These are phyloP conservation scores for Ilyonectria robusta DNA, from an alignment of 2,329 filamentous ascomycete species.

Conservation along the genomic window DNA sequence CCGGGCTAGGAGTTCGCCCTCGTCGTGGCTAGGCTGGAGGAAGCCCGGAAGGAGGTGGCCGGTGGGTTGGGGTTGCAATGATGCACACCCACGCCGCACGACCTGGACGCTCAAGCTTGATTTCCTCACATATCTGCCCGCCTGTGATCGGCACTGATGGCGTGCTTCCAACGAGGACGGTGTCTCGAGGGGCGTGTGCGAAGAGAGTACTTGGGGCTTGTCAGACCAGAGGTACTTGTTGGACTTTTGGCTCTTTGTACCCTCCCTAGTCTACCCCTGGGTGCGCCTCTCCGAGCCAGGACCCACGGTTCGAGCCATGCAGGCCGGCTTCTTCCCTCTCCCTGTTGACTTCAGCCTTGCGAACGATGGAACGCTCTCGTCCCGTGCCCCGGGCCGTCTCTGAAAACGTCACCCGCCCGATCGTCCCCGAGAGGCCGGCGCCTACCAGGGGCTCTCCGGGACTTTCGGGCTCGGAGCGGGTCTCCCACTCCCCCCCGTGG, in stretches of 20 bases:
- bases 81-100: constrained; percentile 5
- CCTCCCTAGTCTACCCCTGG: constrained; percentile 12
- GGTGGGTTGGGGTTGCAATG: constrained; percentile 46
- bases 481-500: constrained; percentile 1
- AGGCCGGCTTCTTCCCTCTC: neutral
- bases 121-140: constrained; percentile 13
- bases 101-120: constrained; percentile 15
- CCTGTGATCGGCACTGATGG: constrained; percentile 15
- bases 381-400: constrained; percentile 10
- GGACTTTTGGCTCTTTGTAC: constrained; percentile 16
- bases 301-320: constrained; percentile 34
- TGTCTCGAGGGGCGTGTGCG: constrained; percentile 4
- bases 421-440: constrained; percentile 18
- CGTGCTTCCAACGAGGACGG: constrained; percentile 18
- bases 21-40: constrained; percentile 10
- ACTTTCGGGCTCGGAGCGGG: constrained; percentile 11
- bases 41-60: constrained; percentile 28
- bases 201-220: constrained; percentile 33
- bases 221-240: constrained; percentile 41
- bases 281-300: constrained; percentile 5
- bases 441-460: constrained; percentile 13
- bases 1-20: neutral
- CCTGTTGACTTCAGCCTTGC: constrained; percentile 28
- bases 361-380: constrained; percentile 32
- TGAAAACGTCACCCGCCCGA: constrained; percentile 10